Evolutionary conservation across 805 yeast species (phyloP).

Genomic region (Candida golubevii): DNA sequence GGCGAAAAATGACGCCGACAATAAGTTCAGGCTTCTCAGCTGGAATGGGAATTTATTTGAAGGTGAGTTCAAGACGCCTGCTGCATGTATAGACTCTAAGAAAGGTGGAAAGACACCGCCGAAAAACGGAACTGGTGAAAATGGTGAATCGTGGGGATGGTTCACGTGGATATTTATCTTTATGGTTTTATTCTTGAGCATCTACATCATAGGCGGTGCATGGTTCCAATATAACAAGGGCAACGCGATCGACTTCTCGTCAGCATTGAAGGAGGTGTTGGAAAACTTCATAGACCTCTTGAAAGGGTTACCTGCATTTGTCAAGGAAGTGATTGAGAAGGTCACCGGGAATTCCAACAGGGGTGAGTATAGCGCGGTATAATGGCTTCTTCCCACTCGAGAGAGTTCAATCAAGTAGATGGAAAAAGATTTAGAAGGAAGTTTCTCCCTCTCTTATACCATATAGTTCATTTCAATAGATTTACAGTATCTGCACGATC

Average conservation of each 20-base stretch:
- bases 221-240: slow-evolving; percentile 73
- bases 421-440: background rate
- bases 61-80: slow-evolving; percentile 23
- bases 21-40: slow-evolving; percentile 24
- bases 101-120: slow-evolving; percentile 25
- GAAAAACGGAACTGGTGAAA: slow-evolving; percentile 17
- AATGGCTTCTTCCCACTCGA: background rate
- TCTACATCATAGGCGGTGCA: slow-evolving; percentile 68
- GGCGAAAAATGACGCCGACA: slow-evolving; percentile 18
- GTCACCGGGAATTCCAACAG: slow-evolving; percentile 59
- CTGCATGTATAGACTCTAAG: slow-evolving; percentile 38
- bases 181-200: slow-evolving; percentile 62
- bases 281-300: slow-evolving; percentile 61
- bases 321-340: slow-evolving; percentile 62
- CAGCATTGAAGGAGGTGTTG: slow-evolving; percentile 65
- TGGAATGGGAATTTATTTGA: slow-evolving; percentile 37
- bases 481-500: too few relatives aligned
- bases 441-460: background rate
- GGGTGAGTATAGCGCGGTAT: slow-evolving; percentile 94
- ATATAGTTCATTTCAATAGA: too few relatives aligned
- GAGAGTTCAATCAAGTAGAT: too few relatives aligned
- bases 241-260: slow-evolving; percentile 67
- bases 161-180: slow-evolving; percentile 78
- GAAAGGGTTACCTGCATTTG: slow-evolving; percentile 59
- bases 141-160: slow-evolving; percentile 68